Conservation (phyloP, 164 flowering plant species). For the Platanus orientalis region DNA sequence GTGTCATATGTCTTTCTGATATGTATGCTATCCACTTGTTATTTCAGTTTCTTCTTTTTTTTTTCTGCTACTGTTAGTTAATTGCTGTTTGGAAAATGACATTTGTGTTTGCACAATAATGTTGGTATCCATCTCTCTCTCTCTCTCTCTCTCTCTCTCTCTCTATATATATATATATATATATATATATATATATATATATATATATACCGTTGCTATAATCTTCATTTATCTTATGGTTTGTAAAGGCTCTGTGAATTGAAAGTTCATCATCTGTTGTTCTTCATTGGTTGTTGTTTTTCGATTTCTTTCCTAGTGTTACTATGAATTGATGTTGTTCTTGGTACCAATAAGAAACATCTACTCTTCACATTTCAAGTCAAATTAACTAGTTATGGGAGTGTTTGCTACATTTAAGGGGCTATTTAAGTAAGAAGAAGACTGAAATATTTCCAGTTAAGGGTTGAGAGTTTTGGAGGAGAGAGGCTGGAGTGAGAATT, state of each 20-base stretch:
- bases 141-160: too few species aligned
- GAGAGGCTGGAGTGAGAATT: constrained; percentile 1
- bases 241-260: too few species aligned
- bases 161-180: too few species aligned
- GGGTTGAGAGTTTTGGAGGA: not conserved
- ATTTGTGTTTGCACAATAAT: not conserved
- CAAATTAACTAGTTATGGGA: not conserved
- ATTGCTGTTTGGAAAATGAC: not conserved
- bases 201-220: too few species aligned
- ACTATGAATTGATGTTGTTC: not conserved
- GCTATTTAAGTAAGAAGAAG: too few species aligned
- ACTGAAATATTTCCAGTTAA: not conserved
- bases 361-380: not conserved
- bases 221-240: too few species aligned
- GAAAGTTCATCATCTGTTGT: not conserved
- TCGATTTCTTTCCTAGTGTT: too few species aligned
- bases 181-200: too few species aligned
- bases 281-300: not conserved
- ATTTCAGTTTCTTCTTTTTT: not conserved
- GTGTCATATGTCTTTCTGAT: not conserved
- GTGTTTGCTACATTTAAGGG: not conserved
- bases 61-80: not conserved
- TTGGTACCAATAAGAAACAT: too few species aligned
- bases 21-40: not conserved
- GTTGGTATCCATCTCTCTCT: too few species aligned